A percentile compares a stretch with the other conserved stretches of the same genome.
Evolutionary conservation across 2,329 filamentous ascomycete genomes (phyloP).

Genomic region (Cladosporium sp.): DNA sequence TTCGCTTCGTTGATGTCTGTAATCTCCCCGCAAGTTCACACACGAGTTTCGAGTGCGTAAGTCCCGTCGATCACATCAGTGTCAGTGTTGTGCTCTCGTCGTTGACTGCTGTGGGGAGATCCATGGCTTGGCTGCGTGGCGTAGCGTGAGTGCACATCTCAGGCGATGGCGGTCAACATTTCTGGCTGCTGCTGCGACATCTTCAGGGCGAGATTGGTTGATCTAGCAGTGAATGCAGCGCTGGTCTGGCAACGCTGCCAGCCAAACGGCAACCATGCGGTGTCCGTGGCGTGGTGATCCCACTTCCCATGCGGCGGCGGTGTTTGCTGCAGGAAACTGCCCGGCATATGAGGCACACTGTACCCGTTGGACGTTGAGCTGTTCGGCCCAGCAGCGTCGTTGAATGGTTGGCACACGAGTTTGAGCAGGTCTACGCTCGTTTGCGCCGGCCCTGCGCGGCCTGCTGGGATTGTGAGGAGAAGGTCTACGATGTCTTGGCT

Average conservation of each 20-base stretch:
- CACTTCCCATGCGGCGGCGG: neutral
- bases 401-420: conserved; percentile 16
- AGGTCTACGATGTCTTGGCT: conserved; percentile 5
- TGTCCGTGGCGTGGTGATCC: neutral
- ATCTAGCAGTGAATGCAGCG: conserved; percentile 1
- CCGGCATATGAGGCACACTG: neutral
- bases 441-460: conserved; percentile 11
- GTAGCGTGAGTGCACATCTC: neutral
- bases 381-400: neutral
- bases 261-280: conserved; percentile 10
- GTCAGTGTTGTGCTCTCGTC: neutral
- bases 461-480: conserved; percentile 1
- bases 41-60: neutral
- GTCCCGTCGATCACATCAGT: neutral
- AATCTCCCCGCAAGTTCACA: neutral
- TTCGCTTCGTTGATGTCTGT: neutral
- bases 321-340: neutral
- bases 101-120: neutral
- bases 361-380: neutral
- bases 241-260: conserved; percentile 17
- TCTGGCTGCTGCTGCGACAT: conserved; percentile 12
- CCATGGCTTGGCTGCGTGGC: neutral
- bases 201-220: conserved; percentile 8
- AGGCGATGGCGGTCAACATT: neutral
- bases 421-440: conserved; percentile 10